Conservation (phyloP, 768 basidiomycete species). For the Fistulinella prunicolor region DNA sequence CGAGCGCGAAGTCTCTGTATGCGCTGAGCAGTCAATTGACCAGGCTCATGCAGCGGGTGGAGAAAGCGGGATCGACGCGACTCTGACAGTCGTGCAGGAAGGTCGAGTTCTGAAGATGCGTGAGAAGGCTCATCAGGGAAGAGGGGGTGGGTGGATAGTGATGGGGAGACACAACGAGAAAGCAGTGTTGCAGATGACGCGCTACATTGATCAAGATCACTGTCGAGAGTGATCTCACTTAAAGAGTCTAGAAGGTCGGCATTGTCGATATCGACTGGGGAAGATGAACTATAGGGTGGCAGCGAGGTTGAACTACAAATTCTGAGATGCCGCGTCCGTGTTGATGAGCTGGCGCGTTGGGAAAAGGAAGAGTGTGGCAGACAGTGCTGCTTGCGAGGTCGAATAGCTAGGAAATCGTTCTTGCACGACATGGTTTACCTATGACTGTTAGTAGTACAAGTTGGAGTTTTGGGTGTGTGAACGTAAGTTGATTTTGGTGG, state of each 20-base stretch:
- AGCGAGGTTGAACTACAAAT: conserved; percentile 15
- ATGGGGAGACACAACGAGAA: conserved; percentile 15
- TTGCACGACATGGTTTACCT: conserved; percentile 19
- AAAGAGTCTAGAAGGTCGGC: conserved; percentile 6
- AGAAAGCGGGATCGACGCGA: conserved; percentile 10
- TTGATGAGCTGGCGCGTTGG: conserved; percentile 4
- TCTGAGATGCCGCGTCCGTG: conserved; percentile 4
- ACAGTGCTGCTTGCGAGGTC: conserved; percentile 3
- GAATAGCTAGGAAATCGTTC: conserved; percentile 9
- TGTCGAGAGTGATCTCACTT: conserved; percentile 11
- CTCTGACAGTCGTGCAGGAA: background rate
- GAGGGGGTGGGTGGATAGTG: background rate
- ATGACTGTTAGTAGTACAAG: conserved; percentile 23
- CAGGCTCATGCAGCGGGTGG: conserved; percentile 21
- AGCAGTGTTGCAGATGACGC: conserved; percentile 22
- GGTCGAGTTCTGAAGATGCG: conserved; percentile 7
- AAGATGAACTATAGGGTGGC: background rate
- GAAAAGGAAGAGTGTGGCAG: background rate
- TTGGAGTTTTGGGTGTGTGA: conserved; percentile 14
- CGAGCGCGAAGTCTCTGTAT: conserved; percentile 26
- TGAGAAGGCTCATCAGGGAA: conserved; percentile 4
- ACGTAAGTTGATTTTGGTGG: conserved; percentile 27
- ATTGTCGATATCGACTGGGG: conserved; percentile 1
- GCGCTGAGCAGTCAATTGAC: conserved; percentile 25
- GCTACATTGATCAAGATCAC: conserved; percentile 16